Evolutionary conservation across 2,329 filamentous ascomycete genomes (phyloP).

Genomic region (Botrytis elliptica): DNA sequence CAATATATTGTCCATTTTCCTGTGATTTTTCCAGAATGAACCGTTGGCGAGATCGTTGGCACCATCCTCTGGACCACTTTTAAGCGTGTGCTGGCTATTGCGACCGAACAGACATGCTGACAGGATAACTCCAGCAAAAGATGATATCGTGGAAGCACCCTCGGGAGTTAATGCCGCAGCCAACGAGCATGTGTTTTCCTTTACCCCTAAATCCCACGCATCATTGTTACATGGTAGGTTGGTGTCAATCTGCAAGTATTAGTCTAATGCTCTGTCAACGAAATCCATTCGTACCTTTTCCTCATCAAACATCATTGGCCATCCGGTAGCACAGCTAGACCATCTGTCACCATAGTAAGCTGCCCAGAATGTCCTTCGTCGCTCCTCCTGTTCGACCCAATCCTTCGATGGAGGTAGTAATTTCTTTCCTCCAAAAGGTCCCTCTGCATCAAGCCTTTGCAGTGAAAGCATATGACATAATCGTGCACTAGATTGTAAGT

Average conservation of each 20-base stretch:
- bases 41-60: constrained; percentile 73
- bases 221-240: constrained; percentile 79
- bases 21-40: constrained; percentile 82
- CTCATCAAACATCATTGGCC: constrained; percentile 79
- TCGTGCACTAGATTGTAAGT: constrained; percentile 46
- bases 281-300: constrained; percentile 48
- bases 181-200: constrained; percentile 62
- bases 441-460: constrained; percentile 68
- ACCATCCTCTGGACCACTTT: constrained; percentile 65
- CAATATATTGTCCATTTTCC: constrained; percentile 76
- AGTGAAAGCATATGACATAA: constrained; percentile 82
- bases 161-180: constrained; percentile 54
- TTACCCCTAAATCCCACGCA: constrained; percentile 65
- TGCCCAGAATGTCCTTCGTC: constrained; percentile 83
- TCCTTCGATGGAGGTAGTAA: constrained; percentile 70
- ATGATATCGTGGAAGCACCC: constrained; percentile 60
- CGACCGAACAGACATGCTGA: constrained; percentile 77
- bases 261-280: constrained; percentile 22
- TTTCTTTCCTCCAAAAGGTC: constrained; percentile 64
- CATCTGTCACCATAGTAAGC: constrained; percentile 81
- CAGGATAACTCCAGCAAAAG: constrained; percentile 70
- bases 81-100: constrained; percentile 78
- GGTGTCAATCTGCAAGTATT: constrained; percentile 50
- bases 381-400: constrained; percentile 80
- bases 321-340: constrained; percentile 84